Base-by-base conservation (phyloP, 1,284 basidiomycete genomes). In the Cryptococcus floricola region DNA sequence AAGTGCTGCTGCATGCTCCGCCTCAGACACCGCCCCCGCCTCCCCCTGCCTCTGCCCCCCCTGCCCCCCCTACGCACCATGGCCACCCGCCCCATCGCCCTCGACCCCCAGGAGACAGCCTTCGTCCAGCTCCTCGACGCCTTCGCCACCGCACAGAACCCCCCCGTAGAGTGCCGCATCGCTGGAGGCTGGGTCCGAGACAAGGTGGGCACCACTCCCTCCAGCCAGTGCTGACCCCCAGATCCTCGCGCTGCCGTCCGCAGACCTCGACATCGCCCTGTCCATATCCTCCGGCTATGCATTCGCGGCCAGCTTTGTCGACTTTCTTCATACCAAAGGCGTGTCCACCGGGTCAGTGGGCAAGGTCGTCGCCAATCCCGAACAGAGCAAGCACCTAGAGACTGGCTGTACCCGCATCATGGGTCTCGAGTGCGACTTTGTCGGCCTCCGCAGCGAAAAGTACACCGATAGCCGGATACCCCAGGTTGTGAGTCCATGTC, bases 141-240 rank as follows among this genome's bases (percentile, higher is more conserved):
- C 43, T 77, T 73, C 62, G 64, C 74, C 8, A 48, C 49, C 39
- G 48, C 57, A 34, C 59, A 64, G 38, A 39, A 50, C 31, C 66
- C 70, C 16, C 67, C 73, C 16, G 62, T 93, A 80, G 53, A 85
- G 18, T 94, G 91, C 71, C 82, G 92, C 63, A 89, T 95, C 54
- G 93, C 91, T 9, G 94, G 94, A 38, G 94, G 94, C 34, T 98
- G 94, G 94, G 94, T 97, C 44, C 81, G 94, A 66, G 95, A 99
- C 78, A 98, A 98, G 86, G 92, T 91, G 65, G 75, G 78, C 70
- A 37, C 47, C 49, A 14, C 19, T 49, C 31, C 13, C 28, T 44
- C 13, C 14, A 19, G 13, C 14, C 53, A 28, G 9, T 25, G 44
- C 50, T 56, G 12, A 58, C 31, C 43, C 50, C 31, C 74, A 97